A percentile compares a stretch with the other conserved stretches of the same genome.
These are phyloP conservation scores for Hypholoma fasciculare DNA, from an alignment of 768 basidiomycete species.

Conservation along the genomic window DNA sequence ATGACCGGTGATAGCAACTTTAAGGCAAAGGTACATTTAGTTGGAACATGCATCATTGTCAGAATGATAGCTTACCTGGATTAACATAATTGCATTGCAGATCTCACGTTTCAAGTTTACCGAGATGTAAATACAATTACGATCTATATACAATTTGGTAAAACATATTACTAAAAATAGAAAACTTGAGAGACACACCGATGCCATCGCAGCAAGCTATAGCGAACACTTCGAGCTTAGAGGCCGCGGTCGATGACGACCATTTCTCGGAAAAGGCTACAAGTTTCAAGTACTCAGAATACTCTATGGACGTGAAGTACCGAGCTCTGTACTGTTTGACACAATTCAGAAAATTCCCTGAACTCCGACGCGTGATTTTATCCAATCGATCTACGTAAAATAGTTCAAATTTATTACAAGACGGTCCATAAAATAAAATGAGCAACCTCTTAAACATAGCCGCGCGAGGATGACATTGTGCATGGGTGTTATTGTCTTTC, in stretches of 20 bases:
- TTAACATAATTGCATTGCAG: neutral
- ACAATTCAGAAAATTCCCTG: slow-evolving; percentile 26
- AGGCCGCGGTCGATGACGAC: neutral
- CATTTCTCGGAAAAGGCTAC: slow-evolving; percentile 12
- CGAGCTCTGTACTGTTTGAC: slow-evolving; percentile 18
- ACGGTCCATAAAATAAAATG: neutral
- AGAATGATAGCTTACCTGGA: neutral
- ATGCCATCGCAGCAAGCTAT: slow-evolving; percentile 10
- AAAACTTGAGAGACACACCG: neutral
- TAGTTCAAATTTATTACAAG: neutral
- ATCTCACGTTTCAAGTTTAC: neutral
- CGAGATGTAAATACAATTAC: neutral
- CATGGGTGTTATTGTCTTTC: too few relatives aligned
- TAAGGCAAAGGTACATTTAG: neutral
- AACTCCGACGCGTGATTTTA: slow-evolving; percentile 15
- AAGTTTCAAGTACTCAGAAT: slow-evolving; percentile 17
- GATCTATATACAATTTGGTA: neutral
- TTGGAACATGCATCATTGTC: neutral
- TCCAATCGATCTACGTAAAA: slow-evolving; percentile 3
- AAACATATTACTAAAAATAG: neutral
- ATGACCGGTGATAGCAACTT: slow-evolving; percentile 4
- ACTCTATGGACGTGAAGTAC: slow-evolving; percentile 17
- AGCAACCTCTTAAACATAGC: slow-evolving; percentile 3
- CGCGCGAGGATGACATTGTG: too few relatives aligned
- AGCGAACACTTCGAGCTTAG: slow-evolving; percentile 10